Evolutionary conservation across 768 basidiomycete species (phyloP), one percentile per base, ranked within the genome.

Genomic region (Termitomyces heimii): DNA sequence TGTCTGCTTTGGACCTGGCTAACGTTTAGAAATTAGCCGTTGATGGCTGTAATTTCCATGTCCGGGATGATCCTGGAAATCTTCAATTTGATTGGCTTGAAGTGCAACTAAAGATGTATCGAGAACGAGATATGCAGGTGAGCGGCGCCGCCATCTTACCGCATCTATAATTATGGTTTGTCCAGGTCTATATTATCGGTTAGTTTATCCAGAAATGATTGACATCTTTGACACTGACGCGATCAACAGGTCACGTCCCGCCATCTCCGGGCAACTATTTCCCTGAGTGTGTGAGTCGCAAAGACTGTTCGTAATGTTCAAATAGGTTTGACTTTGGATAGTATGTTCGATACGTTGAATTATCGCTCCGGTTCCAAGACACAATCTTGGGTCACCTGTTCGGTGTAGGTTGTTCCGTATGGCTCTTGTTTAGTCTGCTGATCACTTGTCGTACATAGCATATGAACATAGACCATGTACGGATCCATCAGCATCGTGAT

Each of bases 41-140:
- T 42, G 80, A 83, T 62, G 92, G 92, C 16, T 94, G 92, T 66
- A 73, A 73, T 55, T 84, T 77, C 64, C 71, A 70, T 42, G 82
- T 84, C 34, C 77, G 74, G 20, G 78, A 82, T 31, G 92, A 96
- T 68, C 89, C 94, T n/a, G 94, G 94, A 47, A 92, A 92, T 61
- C 76, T 92, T 26, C 78, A 97, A 66, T 78, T 95, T 62, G 89
- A 92, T 69, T 97, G 94, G 94, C 77, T 97, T 13, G 91, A 92
- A 58, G 90, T 90, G 2, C 92, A 94, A 70, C 75, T 97, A 20
- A 72, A 82, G 48, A 72, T 70, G 55, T 93, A 86, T 68, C 77
- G 89, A 57, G 70, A 79, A 4, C 75, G 88, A 55, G 82, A 82
- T 35, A 87, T 94, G 83, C 85, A 92, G 77, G 89, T 86, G 65